Percentiles rank a stretch among this genome's conserved stretches.
These are phyloP conservation scores for Psilocybe subaeruginosa DNA, from an alignment of 768 basidiomycete species.

Conservation along the genomic window DNA sequence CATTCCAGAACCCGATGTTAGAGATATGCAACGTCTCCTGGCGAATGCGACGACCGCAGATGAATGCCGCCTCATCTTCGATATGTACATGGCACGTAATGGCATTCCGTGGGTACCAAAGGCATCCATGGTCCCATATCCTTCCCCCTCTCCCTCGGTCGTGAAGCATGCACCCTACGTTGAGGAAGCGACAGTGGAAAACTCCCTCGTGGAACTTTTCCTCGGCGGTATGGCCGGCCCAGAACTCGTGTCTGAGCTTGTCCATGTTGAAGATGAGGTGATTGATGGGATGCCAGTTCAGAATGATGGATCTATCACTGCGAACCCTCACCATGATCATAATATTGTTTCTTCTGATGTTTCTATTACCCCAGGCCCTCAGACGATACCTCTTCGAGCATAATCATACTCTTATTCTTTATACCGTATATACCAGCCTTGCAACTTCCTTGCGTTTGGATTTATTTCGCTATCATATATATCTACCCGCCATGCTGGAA, in stretches of 20 bases:
- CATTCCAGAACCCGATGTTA: conserved; percentile 45
- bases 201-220: conserved; percentile 48
- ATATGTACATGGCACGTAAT: conserved; percentile 76
- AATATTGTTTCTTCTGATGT: conserved; percentile 3
- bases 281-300: conserved; percentile 14
- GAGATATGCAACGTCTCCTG: conserved; percentile 71
- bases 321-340: conserved; percentile 4
- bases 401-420: conserved; percentile 14
- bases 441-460: conserved; percentile 11
- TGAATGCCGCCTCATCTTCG: conserved; percentile 85
- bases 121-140: conserved; percentile 31
- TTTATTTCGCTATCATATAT: conserved; percentile 19
- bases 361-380: conserved; percentile 9
- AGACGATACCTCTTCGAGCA: conserved; percentile 15
- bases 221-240: conserved; percentile 20
- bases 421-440: conserved; percentile 21
- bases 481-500: conserved; percentile 8
- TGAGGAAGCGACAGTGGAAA: conserved; percentile 43
- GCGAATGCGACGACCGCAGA: conserved; percentile 71
- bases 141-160: conserved; percentile 40
- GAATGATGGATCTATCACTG: conserved; percentile 3
- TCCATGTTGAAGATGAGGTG: conserved; percentile 3
- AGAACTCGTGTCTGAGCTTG: conserved; percentile 13
- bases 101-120: conserved; percentile 42
- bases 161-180: conserved; percentile 20